Conservation (phyloP, 2,329 filamentous ascomycete genomes). For the Metarhizium brunneum region DNA sequence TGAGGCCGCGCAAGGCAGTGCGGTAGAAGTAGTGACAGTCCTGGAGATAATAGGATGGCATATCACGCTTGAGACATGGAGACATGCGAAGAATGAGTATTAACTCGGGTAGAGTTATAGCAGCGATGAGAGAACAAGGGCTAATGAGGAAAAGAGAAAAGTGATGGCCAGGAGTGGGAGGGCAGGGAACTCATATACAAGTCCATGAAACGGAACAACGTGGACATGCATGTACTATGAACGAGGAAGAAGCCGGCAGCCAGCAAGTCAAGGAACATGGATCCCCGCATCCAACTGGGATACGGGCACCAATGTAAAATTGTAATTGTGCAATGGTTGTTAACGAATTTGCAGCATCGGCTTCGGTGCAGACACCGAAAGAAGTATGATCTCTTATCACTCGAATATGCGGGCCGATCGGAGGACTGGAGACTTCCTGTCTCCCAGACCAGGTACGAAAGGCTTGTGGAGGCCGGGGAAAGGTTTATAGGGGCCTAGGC, state of each 20-base stretch:
- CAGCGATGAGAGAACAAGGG: not conserved
- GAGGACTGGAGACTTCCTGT: not conserved
- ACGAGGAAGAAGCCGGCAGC: not conserved
- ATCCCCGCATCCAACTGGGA: not conserved
- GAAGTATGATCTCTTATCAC: not conserved
- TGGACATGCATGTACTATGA: not conserved
- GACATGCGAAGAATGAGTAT: not conserved
- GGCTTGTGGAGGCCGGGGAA: not conserved
- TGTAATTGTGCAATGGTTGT: not conserved
- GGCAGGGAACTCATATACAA: constrained; percentile 4
- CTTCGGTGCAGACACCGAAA: not conserved
- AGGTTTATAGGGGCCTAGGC: not conserved
- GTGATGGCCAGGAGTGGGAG: constrained; percentile 5
- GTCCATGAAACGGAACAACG: not conserved
- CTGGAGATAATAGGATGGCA: constrained; percentile 75
- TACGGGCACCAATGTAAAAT: not conserved
- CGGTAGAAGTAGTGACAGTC: constrained; percentile 92
- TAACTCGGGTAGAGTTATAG: not conserved
- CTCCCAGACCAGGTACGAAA: not conserved
- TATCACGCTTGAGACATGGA: constrained; percentile 38
- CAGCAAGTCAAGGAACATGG: not conserved
- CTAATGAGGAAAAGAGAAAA: not conserved
- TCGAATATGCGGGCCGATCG: not conserved
- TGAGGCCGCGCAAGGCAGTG: constrained; percentile 78
- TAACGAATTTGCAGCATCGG: not conserved